phyloP scores from a whole-genome alignment of 2,329 filamentous ascomycete genomes.

The Orbilia brochopaga region DNA sequence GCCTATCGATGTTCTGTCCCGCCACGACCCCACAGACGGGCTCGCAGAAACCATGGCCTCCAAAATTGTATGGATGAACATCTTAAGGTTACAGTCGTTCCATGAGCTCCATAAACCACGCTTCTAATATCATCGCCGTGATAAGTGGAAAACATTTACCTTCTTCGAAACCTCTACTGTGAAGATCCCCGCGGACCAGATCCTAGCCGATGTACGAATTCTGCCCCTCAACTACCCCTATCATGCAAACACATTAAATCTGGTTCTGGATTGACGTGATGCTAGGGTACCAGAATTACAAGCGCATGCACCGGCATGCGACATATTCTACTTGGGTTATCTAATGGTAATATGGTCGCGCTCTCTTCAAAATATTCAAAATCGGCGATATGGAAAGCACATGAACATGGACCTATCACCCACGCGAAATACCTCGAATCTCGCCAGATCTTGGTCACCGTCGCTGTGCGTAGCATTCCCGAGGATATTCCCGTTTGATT shows the following conservation, averaged over 20 bases:
- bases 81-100: not conserved
- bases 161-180: slow-evolving; percentile 96
- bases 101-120: not conserved
- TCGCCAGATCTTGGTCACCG: slow-evolving; percentile 68
- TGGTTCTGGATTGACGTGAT: slow-evolving; percentile 55
- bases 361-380: slow-evolving; percentile 59
- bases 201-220: slow-evolving; percentile 74
- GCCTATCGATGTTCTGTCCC: not conserved
- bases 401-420: slow-evolving; percentile 81
- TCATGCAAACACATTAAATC: slow-evolving; percentile 6
- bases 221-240: slow-evolving; percentile 58
- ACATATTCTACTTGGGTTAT: slow-evolving; percentile 84
- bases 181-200: slow-evolving; percentile 70
- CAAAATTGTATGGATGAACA: slow-evolving; percentile 30
- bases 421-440: slow-evolving; percentile 82
- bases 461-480: slow-evolving; percentile 77
- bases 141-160: slow-evolving; percentile 97
- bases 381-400: slow-evolving; percentile 28
- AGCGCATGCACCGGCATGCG: slow-evolving; percentile 85
- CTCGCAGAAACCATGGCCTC: slow-evolving; percentile 28
- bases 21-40: not conserved
- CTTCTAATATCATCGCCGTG: slow-evolving; percentile 15
- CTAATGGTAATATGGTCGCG: slow-evolving; percentile 85
- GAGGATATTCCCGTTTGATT: slow-evolving; percentile 73
- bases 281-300: slow-evolving; percentile 70